Conservation (phyloP, 306 rosid species). For the Quillaja saponaria region DNA sequence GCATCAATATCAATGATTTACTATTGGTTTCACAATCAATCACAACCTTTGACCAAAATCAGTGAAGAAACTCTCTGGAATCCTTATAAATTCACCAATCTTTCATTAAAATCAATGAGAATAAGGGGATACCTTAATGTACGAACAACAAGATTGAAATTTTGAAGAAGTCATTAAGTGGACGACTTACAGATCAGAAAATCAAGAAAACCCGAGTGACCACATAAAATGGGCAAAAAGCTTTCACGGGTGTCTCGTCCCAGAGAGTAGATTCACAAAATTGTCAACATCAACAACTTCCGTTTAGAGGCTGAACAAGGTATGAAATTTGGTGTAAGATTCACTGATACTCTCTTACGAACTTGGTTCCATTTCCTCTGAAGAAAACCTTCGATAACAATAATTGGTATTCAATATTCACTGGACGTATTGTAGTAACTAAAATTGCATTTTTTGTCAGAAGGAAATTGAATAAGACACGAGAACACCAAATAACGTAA, state of each 20-base stretch:
- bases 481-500: too few species aligned
- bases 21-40: background rate
- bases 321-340: too few species aligned
- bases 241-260: conserved; percentile 14
- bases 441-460: too few species aligned
- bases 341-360: too few species aligned
- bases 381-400: too few species aligned
- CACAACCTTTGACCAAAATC: background rate
- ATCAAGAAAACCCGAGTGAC: conserved; percentile 3
- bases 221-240: conserved; percentile 7
- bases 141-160: conserved; percentile 7
- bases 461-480: too few species aligned
- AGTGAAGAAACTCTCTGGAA: background rate
- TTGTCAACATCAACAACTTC: background rate
- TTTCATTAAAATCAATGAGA: background rate
- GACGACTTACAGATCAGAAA: conserved; percentile 20
- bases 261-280: conserved; percentile 1
- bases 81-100: background rate
- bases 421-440: too few species aligned
- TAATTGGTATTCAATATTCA: too few species aligned
- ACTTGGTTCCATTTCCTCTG: too few species aligned
- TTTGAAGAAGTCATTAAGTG: background rate
- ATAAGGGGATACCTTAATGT: background rate
- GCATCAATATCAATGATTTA: background rate
- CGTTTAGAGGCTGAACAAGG: too few species aligned